Evolutionary conservation across 495 filamentous ascomycete species (phyloP).

Genomic region (Friedmanniomyces simplex): DNA sequence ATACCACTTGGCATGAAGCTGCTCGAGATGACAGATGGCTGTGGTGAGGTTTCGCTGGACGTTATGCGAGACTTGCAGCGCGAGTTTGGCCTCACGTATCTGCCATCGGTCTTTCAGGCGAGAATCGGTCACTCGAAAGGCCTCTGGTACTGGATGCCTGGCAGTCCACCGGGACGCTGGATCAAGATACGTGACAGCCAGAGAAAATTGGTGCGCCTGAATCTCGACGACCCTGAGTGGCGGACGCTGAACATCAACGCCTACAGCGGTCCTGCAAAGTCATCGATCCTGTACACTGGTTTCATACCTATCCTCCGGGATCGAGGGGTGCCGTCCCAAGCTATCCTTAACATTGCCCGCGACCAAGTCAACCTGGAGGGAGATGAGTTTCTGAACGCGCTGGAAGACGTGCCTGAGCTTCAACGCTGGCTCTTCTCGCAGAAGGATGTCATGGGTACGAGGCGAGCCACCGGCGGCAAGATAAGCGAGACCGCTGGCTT

Average conservation of each 20-base stretch:
- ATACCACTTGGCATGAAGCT: not conserved
- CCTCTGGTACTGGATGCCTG: constrained; percentile 66
- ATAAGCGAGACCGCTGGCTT: constrained; percentile 2
- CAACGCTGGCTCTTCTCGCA: constrained; percentile 2
- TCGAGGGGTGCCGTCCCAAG: constrained; percentile 43
- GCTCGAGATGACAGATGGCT: constrained; percentile 22
- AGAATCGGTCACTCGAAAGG: too few relatives aligned
- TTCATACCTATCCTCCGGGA: constrained; percentile 67
- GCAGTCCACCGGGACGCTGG: constrained; percentile 38
- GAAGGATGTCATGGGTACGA: not conserved
- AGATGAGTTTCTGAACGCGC: constrained; percentile 43
- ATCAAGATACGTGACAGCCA: constrained; percentile 75
- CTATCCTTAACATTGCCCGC: constrained; percentile 50
- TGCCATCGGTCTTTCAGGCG: too few relatives aligned
- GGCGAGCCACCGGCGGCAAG: not conserved
- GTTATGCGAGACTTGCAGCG: constrained; percentile 16
- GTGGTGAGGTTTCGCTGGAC: constrained; percentile 23
- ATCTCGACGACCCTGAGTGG: constrained; percentile 37
- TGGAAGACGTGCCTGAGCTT: not conserved
- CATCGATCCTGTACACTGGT: constrained; percentile 64
- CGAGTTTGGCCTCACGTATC: constrained; percentile 41
- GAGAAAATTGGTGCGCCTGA: constrained; percentile 53
- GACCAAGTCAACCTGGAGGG: constrained; percentile 51
- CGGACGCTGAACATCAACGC: constrained; percentile 66
- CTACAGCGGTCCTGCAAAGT: constrained; percentile 49